Percentiles rank a stretch among this genome's conserved stretches.
Evolutionary conservation across 495 filamentous ascomycete species (phyloP).

Genomic region (Penicillium arizonense): DNA sequence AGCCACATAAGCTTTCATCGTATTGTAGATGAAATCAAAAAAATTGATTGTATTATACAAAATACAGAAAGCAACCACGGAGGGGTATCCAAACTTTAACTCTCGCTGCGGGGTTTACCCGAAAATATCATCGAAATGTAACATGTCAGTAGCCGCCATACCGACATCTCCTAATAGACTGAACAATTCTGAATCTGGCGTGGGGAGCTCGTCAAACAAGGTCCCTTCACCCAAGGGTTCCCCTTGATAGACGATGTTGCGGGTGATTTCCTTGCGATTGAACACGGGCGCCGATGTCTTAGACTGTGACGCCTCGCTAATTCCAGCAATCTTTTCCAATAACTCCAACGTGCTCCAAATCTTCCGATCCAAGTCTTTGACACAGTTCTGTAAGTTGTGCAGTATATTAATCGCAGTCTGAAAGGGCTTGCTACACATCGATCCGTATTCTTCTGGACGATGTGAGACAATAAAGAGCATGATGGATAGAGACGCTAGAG

Average conservation of each 20-base stretch:
- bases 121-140: too few relatives aligned
- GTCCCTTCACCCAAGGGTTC: not conserved
- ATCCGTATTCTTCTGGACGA: not conserved
- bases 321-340: not conserved
- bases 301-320: not conserved
- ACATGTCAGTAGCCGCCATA: too few relatives aligned
- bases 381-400: not conserved
- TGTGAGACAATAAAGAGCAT: not conserved
- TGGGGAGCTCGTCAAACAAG: too few relatives aligned
- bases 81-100: too few relatives aligned
- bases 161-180: too few relatives aligned
- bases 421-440: not conserved
- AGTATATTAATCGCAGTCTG: not conserved
- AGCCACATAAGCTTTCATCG: too few relatives aligned
- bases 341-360: not conserved
- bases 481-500: not conserved
- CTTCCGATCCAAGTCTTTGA: not conserved
- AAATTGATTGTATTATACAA: too few relatives aligned
- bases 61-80: too few relatives aligned
- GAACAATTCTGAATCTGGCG: too few relatives aligned
- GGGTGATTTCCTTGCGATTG: not conserved
- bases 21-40: too few relatives aligned
- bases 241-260: not conserved
- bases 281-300: not conserved
- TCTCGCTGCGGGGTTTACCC: too few relatives aligned